phyloP scores from a whole-genome alignment of 2,329 filamentous ascomycete genomes.

The Xylariales sp. region DNA sequence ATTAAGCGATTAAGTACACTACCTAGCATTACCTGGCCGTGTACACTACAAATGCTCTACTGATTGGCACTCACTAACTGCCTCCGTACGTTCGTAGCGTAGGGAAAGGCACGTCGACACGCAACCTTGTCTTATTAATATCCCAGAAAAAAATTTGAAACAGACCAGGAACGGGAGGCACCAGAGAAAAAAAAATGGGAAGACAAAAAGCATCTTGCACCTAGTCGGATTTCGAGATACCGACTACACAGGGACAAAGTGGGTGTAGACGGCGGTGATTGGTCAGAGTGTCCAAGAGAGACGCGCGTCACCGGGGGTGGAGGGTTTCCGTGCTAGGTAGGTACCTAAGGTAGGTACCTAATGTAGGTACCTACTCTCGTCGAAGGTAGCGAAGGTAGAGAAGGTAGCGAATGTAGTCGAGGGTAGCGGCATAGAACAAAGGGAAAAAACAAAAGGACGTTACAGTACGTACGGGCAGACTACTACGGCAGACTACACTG shows the following conservation, averaged over 20 bases:
- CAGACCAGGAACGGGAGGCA: conserved; percentile 3
- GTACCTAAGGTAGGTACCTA: not conserved
- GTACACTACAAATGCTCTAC: too few species aligned
- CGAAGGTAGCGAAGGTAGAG: too few species aligned
- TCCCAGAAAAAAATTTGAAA: conserved; percentile 5
- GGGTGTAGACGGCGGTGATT: conserved; percentile 40
- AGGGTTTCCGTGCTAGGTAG: conserved; percentile 21
- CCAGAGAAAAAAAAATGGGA: conserved; percentile 1
- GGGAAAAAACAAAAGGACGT: too few species aligned
- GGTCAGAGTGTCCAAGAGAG: conserved; percentile 37
- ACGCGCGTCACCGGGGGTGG: conserved; percentile 45
- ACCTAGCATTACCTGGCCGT: too few species aligned
- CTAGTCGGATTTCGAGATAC: conserved; percentile 17
- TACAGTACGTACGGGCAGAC: too few species aligned
- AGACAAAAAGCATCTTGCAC: conserved; percentile 15
- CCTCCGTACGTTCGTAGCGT: too few species aligned
- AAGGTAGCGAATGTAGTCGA: too few species aligned
- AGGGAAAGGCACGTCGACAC: too few species aligned
- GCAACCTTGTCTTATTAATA: not conserved
- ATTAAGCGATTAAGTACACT: too few species aligned
- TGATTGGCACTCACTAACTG: too few species aligned
- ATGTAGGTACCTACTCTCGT: not conserved
- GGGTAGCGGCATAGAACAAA: too few species aligned
- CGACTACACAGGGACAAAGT: conserved; percentile 28
- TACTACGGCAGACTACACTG: too few species aligned